phyloP scores from a whole-genome alignment of 2,329 filamentous ascomycete species.

The Penicillium nordicum region DNA sequence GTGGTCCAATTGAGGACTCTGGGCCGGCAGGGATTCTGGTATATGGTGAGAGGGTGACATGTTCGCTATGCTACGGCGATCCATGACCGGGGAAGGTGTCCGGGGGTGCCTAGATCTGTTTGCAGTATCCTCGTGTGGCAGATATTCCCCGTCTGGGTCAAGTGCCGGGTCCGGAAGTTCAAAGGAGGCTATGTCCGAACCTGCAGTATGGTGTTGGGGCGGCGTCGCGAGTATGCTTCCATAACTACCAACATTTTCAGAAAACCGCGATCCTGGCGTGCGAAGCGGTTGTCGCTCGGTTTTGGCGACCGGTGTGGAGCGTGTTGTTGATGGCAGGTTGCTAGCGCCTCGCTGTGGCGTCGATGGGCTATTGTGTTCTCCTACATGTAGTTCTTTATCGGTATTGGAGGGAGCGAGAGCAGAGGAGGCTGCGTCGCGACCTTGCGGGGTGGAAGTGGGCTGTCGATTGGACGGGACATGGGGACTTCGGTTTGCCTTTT shows the following conservation, averaged over 20 bases:
- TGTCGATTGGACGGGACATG: conserved; percentile 45
- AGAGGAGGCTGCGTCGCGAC: conserved; percentile 10
- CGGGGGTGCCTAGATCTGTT: conserved; percentile 20
- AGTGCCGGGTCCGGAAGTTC: conserved; percentile 62
- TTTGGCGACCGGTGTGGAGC: conserved; percentile 37
- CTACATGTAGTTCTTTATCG: conserved; percentile 20
- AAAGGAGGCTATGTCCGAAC: conserved; percentile 49
- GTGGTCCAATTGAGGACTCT: conserved; percentile 9
- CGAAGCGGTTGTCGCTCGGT: conserved; percentile 38
- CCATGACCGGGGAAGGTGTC: conserved; percentile 26
- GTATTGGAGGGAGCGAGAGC: conserved; percentile 18
- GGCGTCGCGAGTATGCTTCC: conserved; percentile 62
- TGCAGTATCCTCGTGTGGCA: conserved; percentile 14
- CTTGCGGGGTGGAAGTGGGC: conserved; percentile 16
- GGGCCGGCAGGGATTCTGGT: conserved; percentile 1
- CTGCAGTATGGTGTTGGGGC: conserved; percentile 28
- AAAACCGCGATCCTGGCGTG: conserved; percentile 34
- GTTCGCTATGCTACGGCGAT: conserved; percentile 10
- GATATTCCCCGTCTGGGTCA: conserved; percentile 38
- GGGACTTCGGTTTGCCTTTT: conserved; percentile 50
- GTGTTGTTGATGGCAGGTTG: conserved; percentile 26
- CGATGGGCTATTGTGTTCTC: conserved; percentile 13
- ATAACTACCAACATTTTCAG: conserved; percentile 50
- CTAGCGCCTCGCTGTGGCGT: conserved; percentile 18
- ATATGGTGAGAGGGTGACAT: conserved; percentile 2